Evolutionary conservation across 371 early-diverging fungal species (phyloP).

Genomic region (Mortierella sp.): DNA sequence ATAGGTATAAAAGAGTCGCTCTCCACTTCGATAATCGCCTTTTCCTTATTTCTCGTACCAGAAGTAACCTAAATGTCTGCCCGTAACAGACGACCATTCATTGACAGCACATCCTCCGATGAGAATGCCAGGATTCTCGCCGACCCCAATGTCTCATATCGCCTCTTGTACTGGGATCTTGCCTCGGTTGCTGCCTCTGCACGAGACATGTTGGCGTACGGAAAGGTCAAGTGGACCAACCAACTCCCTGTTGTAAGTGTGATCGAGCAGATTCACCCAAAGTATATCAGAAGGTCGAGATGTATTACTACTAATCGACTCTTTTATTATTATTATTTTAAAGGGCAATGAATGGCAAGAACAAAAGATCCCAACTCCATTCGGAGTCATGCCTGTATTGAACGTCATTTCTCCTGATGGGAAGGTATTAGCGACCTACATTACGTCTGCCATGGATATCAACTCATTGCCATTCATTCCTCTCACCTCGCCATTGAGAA

Average conservation of each 20-base stretch:
- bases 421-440: slow-evolving; percentile 21
- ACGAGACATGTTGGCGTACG: slow-evolving; percentile 36
- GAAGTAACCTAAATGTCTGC: too few relatives aligned
- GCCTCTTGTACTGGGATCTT: slow-evolving; percentile 30
- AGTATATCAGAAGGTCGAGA: too few relatives aligned
- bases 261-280: too few relatives aligned
- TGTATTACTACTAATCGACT: not conserved
- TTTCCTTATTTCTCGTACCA: too few relatives aligned
- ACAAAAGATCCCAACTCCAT: slow-evolving; percentile 28
- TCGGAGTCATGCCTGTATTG: slow-evolving; percentile 31
- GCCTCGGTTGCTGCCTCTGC: slow-evolving; percentile 28
- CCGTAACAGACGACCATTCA: slow-evolving; percentile 11
- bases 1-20: too few relatives aligned
- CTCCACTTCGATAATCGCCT: too few relatives aligned
- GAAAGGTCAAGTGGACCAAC: slow-evolving; percentile 37
- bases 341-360: slow-evolving; percentile 13
- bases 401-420: slow-evolving; percentile 24
- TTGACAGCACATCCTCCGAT: slow-evolving; percentile 10
- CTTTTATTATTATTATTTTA: not conserved
- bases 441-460: too few relatives aligned
- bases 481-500: too few relatives aligned
- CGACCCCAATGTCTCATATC: slow-evolving; percentile 8
- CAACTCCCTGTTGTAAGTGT: slow-evolving; percentile 3
- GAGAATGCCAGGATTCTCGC: slow-evolving; percentile 20
- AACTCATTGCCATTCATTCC: too few relatives aligned